phyloP scores from a whole-genome alignment of 1,139 yeast genomes.

The Pichia sp. region DNA sequence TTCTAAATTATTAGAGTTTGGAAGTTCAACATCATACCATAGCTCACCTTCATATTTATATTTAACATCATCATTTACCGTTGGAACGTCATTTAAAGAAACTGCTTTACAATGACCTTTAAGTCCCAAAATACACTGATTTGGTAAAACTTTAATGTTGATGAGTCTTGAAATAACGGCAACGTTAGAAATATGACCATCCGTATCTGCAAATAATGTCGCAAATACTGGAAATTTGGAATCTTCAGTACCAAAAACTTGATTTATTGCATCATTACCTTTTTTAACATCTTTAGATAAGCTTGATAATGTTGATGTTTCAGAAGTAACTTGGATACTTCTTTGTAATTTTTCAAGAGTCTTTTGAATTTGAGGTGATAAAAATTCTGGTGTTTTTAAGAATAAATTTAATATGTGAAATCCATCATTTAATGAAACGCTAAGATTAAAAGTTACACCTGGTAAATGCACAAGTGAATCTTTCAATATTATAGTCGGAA shows the following conservation, averaged over 20 bases:
- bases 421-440: constrained; percentile 2
- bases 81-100: neutral
- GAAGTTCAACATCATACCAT: neutral
- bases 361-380: constrained; percentile 1
- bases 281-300: neutral
- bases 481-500: neutral
- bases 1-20: no score
- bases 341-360: neutral
- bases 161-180: neutral
- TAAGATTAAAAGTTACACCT: constrained; percentile 8
- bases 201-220: neutral
- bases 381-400: neutral
- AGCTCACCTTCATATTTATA: constrained; percentile 5
- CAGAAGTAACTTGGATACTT: neutral
- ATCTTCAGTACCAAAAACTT: neutral
- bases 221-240: neutral
- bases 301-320: no score
- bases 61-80: neutral
- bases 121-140: neutral
- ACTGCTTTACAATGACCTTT: constrained; percentile 7
- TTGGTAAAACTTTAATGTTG: neutral
- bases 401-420: neutral
- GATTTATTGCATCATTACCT: neutral
- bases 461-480: constrained; percentile 4
- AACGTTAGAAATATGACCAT: neutral